phyloP scores from a whole-genome alignment of 2,329 filamentous ascomycete genomes.

The Talaromyces sp. region DNA sequence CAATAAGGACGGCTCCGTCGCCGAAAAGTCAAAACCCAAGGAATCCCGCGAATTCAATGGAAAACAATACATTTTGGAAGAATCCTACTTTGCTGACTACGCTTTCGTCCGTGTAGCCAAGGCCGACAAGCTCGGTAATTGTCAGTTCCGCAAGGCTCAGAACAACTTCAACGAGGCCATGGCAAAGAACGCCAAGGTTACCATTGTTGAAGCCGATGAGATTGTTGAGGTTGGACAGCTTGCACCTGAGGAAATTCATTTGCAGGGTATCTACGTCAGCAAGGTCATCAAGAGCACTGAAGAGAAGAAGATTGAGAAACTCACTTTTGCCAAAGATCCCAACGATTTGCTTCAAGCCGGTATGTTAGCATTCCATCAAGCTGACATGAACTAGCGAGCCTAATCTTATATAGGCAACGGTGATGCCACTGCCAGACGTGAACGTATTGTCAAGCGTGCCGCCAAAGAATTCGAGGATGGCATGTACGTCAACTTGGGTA shows the following conservation, averaged over 20 bases:
- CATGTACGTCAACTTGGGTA: slow-evolving; percentile 62
- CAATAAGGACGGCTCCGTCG: slow-evolving; percentile 77
- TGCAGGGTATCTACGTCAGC: slow-evolving; percentile 82
- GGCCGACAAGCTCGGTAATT: slow-evolving; percentile 73
- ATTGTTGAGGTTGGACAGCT: slow-evolving; percentile 74
- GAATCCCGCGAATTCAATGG: slow-evolving; percentile 72
- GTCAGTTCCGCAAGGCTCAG: slow-evolving; percentile 71
- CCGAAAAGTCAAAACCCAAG: slow-evolving; percentile 62
- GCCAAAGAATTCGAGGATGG: slow-evolving; percentile 66
- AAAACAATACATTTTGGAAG: slow-evolving; percentile 71
- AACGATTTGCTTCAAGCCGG: slow-evolving; percentile 47
- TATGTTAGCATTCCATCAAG: slow-evolving; percentile 28
- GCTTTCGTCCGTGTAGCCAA: slow-evolving; percentile 74
- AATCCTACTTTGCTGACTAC: slow-evolving; percentile 70
- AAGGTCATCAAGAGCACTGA: slow-evolving; percentile 71
- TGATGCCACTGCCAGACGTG: slow-evolving; percentile 66
- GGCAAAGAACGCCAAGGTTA: slow-evolving; percentile 74
- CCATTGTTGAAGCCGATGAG: slow-evolving; percentile 81
- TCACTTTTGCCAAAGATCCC: slow-evolving; percentile 67
- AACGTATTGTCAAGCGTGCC: slow-evolving; percentile 72
- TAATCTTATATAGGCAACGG: slow-evolving; percentile 38
- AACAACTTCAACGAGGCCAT: slow-evolving; percentile 72
- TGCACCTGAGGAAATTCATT: slow-evolving; percentile 67
- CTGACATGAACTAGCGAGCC: slow-evolving; percentile 30
- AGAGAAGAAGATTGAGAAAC: slow-evolving; percentile 73